Base-by-base conservation (phyloP, 371 early-diverging fungal genomes). In the Gilbertella persicaria region DNA sequence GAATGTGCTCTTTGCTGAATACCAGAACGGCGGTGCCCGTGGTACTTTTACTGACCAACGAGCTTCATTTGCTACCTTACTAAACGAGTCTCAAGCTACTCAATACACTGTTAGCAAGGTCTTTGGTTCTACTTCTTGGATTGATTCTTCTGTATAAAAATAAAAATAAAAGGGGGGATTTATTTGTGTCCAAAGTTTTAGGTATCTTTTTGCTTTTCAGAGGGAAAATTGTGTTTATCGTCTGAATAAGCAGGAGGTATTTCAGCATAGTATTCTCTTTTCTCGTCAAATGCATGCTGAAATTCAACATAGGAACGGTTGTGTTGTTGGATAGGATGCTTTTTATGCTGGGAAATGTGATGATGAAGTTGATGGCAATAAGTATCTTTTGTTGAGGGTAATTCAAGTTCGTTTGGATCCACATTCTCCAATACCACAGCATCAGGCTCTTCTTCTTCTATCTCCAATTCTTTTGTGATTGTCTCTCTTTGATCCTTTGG, bases 251-350 rank as follows among this genome's bases (percentile, higher is more conserved):
- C n/a, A n/a, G 51, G 51, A 0, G 23, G 26, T 44, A 24, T 9
- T n/a, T 44, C 44, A 28, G 44, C 44, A 44, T 23, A 44, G 9
- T 44, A 44, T 44, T 44, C 44, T 44, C 25, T 20, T 17, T 44
- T 44, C 16, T 44, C 42, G 16, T 41, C 26, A 21, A 51, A 40
- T 26, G 55, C 57, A 20, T 45, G 49, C 21, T 61, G 61, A 29
- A 61, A 61, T 13, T 61, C 61, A 16, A 37, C 50, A 61, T 61
- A 61, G 17, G 61, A 46, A 10, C 51, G 50, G n/a, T n/a, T n/a
- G 23, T 60, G 50, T 9, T 24, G 21, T 9, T 30, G 33, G 9
- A 56, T 37, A 14, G 44, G 37, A 2, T 42, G 23, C 19, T 50
- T 50, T 24, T 60, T 49, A 13, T n/a, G 20, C 3, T 35, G 53